These are phyloP conservation scores for Fusarium phyllophilum DNA, from an alignment of 2,329 filamentous ascomycete species.

Conservation along the genomic window DNA sequence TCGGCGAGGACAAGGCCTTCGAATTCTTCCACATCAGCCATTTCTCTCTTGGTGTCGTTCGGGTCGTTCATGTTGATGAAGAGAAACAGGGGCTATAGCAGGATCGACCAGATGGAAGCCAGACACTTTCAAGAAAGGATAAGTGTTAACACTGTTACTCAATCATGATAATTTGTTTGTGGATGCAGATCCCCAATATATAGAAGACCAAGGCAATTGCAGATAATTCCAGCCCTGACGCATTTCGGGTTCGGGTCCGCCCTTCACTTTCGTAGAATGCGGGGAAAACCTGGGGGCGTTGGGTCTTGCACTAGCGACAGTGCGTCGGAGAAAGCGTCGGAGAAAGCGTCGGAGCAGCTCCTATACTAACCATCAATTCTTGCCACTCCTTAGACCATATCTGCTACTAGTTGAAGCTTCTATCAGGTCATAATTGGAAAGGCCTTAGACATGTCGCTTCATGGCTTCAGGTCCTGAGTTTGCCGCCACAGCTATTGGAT, in stretches of 20 bases:
- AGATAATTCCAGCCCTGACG: background rate
- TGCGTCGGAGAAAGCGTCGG: too few species aligned
- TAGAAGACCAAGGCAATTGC: background rate
- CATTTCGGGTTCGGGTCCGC: background rate
- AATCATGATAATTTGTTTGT: accelerated
- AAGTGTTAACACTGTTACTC: background rate
- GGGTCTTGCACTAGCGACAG: background rate
- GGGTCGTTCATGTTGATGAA: background rate
- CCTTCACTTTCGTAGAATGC: background rate
- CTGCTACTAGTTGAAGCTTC: too few species aligned
- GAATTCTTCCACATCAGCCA: background rate
- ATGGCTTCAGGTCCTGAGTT: too few species aligned
- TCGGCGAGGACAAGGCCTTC: background rate
- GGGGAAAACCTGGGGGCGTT: background rate
- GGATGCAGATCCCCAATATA: background rate
- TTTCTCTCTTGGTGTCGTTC: background rate
- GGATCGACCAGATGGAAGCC: too few species aligned
- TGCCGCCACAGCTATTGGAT: too few species aligned
- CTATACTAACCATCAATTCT: too few species aligned
- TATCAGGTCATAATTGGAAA: too few species aligned
- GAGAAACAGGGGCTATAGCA: too few species aligned
- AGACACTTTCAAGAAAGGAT: too few species aligned
- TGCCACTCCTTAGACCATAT: too few species aligned
- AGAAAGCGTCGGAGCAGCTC: too few species aligned
- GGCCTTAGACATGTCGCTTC: too few species aligned